Evolutionary conservation across 768 basidiomycete species (phyloP).

Genomic region (Mycena alexandri): DNA sequence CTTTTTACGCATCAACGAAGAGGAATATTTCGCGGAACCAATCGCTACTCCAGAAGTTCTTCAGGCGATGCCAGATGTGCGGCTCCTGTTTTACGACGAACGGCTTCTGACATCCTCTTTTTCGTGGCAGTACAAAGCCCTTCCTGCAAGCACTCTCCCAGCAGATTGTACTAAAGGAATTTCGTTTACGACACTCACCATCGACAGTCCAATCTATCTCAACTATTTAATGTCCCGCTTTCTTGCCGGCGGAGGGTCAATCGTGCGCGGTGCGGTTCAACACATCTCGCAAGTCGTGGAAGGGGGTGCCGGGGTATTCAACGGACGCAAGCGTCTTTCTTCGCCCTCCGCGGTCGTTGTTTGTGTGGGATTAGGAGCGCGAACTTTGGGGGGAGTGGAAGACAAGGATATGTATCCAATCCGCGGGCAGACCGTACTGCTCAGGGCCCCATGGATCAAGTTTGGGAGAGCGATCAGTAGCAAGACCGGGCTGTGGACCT

Average conservation of each 20-base stretch:
- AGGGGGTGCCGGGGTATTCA: constrained; percentile 62
- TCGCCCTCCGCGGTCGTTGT: constrained; percentile 71
- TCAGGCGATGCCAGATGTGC: constrained; percentile 69
- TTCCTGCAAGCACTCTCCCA: constrained; percentile 50
- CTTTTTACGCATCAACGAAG: constrained; percentile 75
- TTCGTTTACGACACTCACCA: constrained; percentile 75
- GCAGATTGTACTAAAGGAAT: constrained; percentile 58
- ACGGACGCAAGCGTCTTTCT: constrained; percentile 39
- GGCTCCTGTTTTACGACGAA: constrained; percentile 42
- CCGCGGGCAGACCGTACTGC: constrained; percentile 86
- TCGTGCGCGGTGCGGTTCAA: constrained; percentile 70
- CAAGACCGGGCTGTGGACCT: constrained; percentile 61
- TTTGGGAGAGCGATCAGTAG: constrained; percentile 64
- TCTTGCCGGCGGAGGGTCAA: constrained; percentile 69
- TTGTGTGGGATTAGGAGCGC: constrained; percentile 81
- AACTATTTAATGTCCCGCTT: constrained; percentile 78
- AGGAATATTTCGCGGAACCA: constrained; percentile 65
- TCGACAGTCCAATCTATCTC: constrained; percentile 80
- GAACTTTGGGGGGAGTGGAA: constrained; percentile 83
- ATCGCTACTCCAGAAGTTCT: constrained; percentile 56
- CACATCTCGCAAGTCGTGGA: constrained; percentile 80
- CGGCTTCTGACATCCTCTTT: constrained; percentile 22
- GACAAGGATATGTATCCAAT: constrained; percentile 82
- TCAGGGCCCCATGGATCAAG: constrained; percentile 77
- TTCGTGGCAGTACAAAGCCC: constrained; percentile 51